Conservation (phyloP, 2,329 filamentous ascomycete species). For the Aspergillus proliferans region DNA sequence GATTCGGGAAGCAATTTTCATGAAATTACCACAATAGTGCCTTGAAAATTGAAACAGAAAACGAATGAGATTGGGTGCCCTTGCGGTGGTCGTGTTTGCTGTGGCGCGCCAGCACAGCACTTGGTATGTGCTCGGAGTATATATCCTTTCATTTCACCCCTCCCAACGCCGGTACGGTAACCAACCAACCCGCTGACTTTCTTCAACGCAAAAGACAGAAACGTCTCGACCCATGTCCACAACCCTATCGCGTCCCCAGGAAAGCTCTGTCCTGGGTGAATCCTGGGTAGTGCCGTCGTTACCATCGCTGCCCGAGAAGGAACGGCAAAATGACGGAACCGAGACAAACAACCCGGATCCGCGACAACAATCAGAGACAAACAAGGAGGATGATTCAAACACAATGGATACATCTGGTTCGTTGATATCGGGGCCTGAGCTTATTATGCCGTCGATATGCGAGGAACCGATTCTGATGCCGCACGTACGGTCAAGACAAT, state of each 20-base stretch:
- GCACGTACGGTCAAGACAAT: slow-evolving; percentile 1
- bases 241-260: background rate
- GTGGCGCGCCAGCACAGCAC: too few species aligned
- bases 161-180: too few species aligned
- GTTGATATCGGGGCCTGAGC: slow-evolving; percentile 29
- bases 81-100: too few species aligned
- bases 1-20: too few species aligned
- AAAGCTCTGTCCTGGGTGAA: slow-evolving; percentile 23
- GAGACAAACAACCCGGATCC: slow-evolving; percentile 8
- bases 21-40: too few species aligned
- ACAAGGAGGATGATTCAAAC: slow-evolving; percentile 11
- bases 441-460: slow-evolving; percentile 37
- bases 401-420: slow-evolving; percentile 22
- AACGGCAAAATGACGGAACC: slow-evolving; percentile 3
- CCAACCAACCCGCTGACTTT: too few species aligned
- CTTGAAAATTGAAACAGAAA: too few species aligned
- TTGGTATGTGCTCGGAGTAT: too few species aligned
- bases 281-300: slow-evolving; percentile 33
- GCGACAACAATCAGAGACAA: slow-evolving; percentile 3
- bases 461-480: slow-evolving; percentile 19
- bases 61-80: too few species aligned
- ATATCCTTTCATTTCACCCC: too few species aligned
- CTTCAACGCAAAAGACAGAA: background rate
- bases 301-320: slow-evolving; percentile 6
- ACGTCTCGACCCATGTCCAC: background rate